Conservation (phyloP, 306 rosid genomes). For the Cicer yamashitae region DNA sequence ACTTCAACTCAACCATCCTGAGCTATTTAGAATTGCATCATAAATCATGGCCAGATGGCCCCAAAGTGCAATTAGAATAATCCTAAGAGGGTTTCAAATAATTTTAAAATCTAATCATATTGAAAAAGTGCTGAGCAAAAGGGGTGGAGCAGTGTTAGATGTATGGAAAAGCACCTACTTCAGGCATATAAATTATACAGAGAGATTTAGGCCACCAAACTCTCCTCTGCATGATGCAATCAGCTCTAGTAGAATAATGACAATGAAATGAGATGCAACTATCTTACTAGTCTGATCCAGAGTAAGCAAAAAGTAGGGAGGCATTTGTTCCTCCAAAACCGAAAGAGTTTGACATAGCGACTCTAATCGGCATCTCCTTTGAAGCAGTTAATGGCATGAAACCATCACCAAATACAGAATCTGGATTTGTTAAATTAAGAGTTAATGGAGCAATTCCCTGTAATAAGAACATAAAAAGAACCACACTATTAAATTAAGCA, state of each 20-base stretch:
- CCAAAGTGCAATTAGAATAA: slow-evolving; percentile 8
- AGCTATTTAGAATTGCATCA: slow-evolving; percentile 11
- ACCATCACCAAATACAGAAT: slow-evolving; percentile 65
- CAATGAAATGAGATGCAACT: slow-evolving; percentile 23
- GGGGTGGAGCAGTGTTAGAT: slow-evolving; percentile 5
- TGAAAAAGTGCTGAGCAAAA: slow-evolving; percentile 23
- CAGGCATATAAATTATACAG: slow-evolving; percentile 3
- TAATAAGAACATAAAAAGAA: slow-evolving; percentile 40
- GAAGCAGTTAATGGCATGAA: slow-evolving; percentile 77
- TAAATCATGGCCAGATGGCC: slow-evolving; percentile 15
- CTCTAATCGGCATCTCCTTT: slow-evolving; percentile 69
- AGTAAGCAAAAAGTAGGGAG: slow-evolving; percentile 71
- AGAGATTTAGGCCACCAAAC: slow-evolving; percentile 4
- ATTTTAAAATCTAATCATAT: slow-evolving; percentile 13
- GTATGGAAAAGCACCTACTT: slow-evolving; percentile 15
- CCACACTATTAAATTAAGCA: slow-evolving; percentile 4
- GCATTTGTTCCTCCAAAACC: slow-evolving; percentile 99
- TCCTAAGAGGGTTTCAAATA: not conserved
- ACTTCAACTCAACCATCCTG: slow-evolving; percentile 15
- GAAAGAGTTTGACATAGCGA: slow-evolving; percentile 87
- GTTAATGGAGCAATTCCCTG: slow-evolving; percentile 95
- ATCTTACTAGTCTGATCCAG: slow-evolving; percentile 43
- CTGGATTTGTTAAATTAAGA: slow-evolving; percentile 84
- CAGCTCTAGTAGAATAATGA: slow-evolving; percentile 28
- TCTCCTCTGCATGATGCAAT: slow-evolving; percentile 11